These are phyloP conservation scores for Daedaleopsis nitida DNA, from an alignment of 768 basidiomycete species.

Conservation along the genomic window DNA sequence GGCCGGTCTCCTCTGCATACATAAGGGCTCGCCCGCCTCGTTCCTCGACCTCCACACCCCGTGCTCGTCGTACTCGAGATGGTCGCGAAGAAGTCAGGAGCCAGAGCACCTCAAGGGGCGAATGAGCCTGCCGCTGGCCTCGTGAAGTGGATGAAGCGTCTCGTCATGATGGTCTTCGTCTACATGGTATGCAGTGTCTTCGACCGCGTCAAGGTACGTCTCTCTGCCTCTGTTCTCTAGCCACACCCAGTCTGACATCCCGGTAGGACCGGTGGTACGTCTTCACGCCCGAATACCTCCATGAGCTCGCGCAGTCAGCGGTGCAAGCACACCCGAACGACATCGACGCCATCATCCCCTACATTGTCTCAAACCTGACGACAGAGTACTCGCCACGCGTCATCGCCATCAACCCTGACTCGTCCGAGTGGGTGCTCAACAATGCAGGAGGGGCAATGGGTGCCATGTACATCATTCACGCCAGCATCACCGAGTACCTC, in stretches of 20 bases:
- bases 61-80: background rate
- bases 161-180: slow-evolving; percentile 29
- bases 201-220: slow-evolving; percentile 63
- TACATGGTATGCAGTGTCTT: slow-evolving; percentile 48
- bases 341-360: slow-evolving; percentile 71
- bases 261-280: slow-evolving; percentile 84
- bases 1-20: background rate
- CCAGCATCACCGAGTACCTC: slow-evolving; percentile 94
- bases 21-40: background rate
- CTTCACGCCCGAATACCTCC: slow-evolving; percentile 70
- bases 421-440: slow-evolving; percentile 91
- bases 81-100: slow-evolving; percentile 13
- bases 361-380: slow-evolving; percentile 83
- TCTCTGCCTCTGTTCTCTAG: background rate
- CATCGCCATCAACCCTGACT: slow-evolving; percentile 56
- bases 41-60: background rate
- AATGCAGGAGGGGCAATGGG: slow-evolving; percentile 99
- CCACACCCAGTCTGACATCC: background rate
- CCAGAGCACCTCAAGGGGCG: background rate
- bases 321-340: slow-evolving; percentile 67
- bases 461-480: slow-evolving; percentile 97
- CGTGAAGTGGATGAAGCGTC: slow-evolving; percentile 37
- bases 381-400: slow-evolving; percentile 62
- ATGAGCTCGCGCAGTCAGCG: slow-evolving; percentile 74
- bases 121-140: slow-evolving; percentile 9